phyloP scores from a whole-genome alignment of 2,329 filamentous ascomycete species.

The Ascomycota sp. region DNA sequence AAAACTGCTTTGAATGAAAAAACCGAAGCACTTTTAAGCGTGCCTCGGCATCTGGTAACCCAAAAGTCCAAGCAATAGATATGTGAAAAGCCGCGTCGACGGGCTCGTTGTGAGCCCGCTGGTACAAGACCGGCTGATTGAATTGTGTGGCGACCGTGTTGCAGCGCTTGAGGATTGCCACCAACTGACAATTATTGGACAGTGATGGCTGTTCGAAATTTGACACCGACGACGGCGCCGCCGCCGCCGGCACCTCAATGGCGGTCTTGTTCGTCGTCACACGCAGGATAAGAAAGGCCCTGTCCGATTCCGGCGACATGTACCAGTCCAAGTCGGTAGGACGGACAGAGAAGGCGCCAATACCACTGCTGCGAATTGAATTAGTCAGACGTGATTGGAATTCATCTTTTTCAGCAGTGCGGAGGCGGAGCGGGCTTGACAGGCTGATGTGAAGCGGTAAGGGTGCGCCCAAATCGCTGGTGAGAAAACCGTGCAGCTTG shows the following conservation, averaged over 20 bases:
- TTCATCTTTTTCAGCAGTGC: slow-evolving; percentile 45
- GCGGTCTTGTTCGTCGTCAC: slow-evolving; percentile 16
- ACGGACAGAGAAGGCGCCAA: slow-evolving; percentile 16
- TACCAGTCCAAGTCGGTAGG: slow-evolving; percentile 25
- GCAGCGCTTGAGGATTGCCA: slow-evolving; percentile 40
- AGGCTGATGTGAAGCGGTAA: slow-evolving; percentile 80
- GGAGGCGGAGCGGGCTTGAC: slow-evolving; percentile 59
- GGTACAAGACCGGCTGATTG: slow-evolving; percentile 54
- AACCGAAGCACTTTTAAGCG: slow-evolving; percentile 8
- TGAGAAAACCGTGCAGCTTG: slow-evolving; percentile 47
- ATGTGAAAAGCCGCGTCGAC: slow-evolving; percentile 49
- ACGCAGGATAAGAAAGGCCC: slow-evolving; percentile 69
- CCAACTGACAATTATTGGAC: slow-evolving; percentile 31
- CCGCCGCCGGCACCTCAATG: too few relatives aligned
- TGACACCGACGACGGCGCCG: too few relatives aligned
- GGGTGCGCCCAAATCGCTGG: slow-evolving; percentile 56
- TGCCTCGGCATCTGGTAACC: slow-evolving; percentile 23
- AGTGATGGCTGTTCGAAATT: background rate
- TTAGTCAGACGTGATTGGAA: slow-evolving; percentile 40
- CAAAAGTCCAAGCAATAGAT: slow-evolving; percentile 70
- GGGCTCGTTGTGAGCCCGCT: slow-evolving; percentile 7
- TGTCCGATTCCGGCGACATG: slow-evolving; percentile 34
- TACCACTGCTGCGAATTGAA: slow-evolving; percentile 13
- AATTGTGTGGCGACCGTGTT: slow-evolving; percentile 42
- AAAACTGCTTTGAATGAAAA: slow-evolving; percentile 7